Conservation (phyloP, 2,329 filamentous ascomycete species). For the Hypoxylon sp. region DNA sequence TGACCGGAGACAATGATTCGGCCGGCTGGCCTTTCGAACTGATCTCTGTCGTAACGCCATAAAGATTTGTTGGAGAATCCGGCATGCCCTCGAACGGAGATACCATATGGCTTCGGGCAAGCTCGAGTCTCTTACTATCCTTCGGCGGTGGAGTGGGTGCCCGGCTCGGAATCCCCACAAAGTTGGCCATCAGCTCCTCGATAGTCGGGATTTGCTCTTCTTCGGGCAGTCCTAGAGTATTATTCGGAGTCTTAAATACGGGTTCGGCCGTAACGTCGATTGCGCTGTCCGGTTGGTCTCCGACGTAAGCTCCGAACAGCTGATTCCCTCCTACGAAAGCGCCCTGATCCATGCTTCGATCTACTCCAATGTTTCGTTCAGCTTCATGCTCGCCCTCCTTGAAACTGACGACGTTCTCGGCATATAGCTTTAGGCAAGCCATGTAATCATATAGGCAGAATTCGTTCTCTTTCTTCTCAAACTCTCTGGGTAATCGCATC, state of each 20-base stretch:
- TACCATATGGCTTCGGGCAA: slow-evolving; percentile 47
- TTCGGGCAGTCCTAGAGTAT: slow-evolving; percentile 40
- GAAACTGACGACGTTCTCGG: slow-evolving; percentile 49
- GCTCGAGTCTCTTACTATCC: slow-evolving; percentile 52
- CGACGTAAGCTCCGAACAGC: slow-evolving; percentile 54
- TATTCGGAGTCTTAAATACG: slow-evolving; percentile 41
- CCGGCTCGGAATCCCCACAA: slow-evolving; percentile 49
- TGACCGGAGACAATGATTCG: slow-evolving; percentile 26
- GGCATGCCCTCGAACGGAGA: slow-evolving; percentile 47
- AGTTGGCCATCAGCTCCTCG: slow-evolving; percentile 50
- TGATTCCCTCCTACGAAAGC: slow-evolving; percentile 51
- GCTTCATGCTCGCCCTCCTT: slow-evolving; percentile 46
- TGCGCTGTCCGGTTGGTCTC: slow-evolving; percentile 59
- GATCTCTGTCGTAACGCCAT: slow-evolving; percentile 50
- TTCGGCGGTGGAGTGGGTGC: slow-evolving; percentile 55
- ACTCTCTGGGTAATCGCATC: slow-evolving; percentile 54
- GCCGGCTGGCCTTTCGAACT: slow-evolving; percentile 37
- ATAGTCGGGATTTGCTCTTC: slow-evolving; percentile 50
- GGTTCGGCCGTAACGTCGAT: slow-evolving; percentile 57
- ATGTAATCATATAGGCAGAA: slow-evolving; percentile 77
- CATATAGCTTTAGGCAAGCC: slow-evolving; percentile 78
- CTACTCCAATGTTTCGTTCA: slow-evolving; percentile 25
- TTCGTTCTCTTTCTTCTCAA: slow-evolving; percentile 78
- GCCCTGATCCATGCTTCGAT: slow-evolving; percentile 40
- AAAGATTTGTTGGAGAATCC: slow-evolving; percentile 40